These are phyloP conservation scores for Lactifluus piperatus DNA, from an alignment of 768 basidiomycete genomes.

Conservation along the genomic window DNA sequence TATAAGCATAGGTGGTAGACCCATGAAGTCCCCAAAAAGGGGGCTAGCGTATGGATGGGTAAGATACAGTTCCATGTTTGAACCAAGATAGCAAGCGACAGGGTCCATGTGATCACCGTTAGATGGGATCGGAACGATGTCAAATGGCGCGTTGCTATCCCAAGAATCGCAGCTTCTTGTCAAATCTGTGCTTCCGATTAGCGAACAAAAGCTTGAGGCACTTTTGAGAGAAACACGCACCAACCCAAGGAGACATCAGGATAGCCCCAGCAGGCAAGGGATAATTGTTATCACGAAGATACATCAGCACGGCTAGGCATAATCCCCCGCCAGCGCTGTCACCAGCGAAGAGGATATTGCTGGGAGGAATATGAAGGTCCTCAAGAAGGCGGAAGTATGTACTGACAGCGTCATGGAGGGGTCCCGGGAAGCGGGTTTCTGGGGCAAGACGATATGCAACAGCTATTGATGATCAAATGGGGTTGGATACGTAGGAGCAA, in stretches of 20 bases:
- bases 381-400: conserved; percentile 83
- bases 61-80: conserved; percentile 66
- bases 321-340: conserved; percentile 94
- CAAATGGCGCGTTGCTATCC: conserved; percentile 83
- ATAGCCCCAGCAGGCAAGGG: conserved; percentile 79
- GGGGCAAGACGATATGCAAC: conserved; percentile 95
- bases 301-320: conserved; percentile 79
- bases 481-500: not conserved
- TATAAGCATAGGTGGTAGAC: conserved; percentile 83
- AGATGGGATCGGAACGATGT: conserved; percentile 68
- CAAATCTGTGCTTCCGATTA: conserved; percentile 44
- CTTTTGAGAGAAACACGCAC: conserved; percentile 37
- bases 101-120: conserved; percentile 85
- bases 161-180: conserved; percentile 99
- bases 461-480: conserved; percentile 37
- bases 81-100: conserved; percentile 88
- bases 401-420: conserved; percentile 74
- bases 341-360: conserved; percentile 82
- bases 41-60: conserved; percentile 97
- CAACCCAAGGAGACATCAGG: conserved; percentile 92
- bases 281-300: conserved; percentile 87
- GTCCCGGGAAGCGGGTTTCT: conserved; percentile 89
- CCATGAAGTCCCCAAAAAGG: conserved; percentile 81
- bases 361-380: conserved; percentile 83
- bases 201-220: not conserved